Conservation (phyloP, 768 basidiomycete genomes). For the Leccinum ochraceum region DNA sequence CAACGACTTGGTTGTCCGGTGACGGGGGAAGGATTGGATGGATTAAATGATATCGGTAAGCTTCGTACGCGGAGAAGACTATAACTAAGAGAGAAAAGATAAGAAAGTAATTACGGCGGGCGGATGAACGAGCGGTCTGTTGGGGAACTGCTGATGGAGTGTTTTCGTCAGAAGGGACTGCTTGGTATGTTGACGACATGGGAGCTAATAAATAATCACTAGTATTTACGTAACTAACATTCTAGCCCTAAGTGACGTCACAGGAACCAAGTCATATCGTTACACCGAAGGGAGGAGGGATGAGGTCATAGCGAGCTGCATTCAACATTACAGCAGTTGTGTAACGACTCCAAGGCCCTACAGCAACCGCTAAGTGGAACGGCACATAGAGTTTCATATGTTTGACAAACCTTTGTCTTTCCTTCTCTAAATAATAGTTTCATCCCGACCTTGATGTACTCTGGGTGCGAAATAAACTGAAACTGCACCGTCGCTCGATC, state of each 20-base stretch:
- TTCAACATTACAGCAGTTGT: slow-evolving; percentile 47
- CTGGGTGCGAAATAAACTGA: slow-evolving; percentile 90
- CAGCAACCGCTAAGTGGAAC: slow-evolving; percentile 10
- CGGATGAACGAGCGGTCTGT: slow-evolving; percentile 27
- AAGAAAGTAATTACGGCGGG: slow-evolving; percentile 35
- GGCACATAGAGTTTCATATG: slow-evolving; percentile 1
- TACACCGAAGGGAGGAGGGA: not conserved
- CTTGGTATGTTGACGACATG: slow-evolving; percentile 30
- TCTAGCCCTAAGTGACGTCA: slow-evolving; percentile 25
- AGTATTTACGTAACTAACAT: slow-evolving; percentile 7
- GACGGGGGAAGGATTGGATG: slow-evolving; percentile 3
- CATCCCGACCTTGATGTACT: slow-evolving; percentile 92
- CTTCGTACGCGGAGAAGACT: slow-evolving; percentile 44
- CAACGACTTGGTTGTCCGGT: slow-evolving; percentile 16
- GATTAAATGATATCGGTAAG: slow-evolving; percentile 40
- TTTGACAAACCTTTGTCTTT: slow-evolving; percentile 76
- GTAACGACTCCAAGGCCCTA: slow-evolving; percentile 82
- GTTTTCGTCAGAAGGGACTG: slow-evolving; percentile 21
- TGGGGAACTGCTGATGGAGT: slow-evolving; percentile 18
- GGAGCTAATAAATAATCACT: slow-evolving; percentile 9
- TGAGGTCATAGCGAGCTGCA: not conserved
- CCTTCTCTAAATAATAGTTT: slow-evolving; percentile 94
- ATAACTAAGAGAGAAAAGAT: slow-evolving; percentile 38
- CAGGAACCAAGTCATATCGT: not conserved
- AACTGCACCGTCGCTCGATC: slow-evolving; percentile 94